These are phyloP conservation scores for Aspergillus steynii DNA, from an alignment of 495 filamentous ascomycete species.

Conservation along the genomic window DNA sequence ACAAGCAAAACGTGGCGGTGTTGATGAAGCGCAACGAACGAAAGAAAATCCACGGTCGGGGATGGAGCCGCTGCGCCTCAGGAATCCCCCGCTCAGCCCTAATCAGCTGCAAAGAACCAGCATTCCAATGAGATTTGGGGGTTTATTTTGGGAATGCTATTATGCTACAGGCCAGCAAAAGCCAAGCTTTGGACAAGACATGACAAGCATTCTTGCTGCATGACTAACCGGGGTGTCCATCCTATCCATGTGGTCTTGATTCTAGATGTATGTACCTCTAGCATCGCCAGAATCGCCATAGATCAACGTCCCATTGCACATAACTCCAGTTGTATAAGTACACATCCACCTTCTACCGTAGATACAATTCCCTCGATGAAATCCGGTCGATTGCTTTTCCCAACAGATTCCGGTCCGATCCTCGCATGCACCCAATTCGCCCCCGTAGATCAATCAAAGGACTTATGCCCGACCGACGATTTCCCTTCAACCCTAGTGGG, in stretches of 20 bases:
- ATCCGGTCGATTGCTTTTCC: background rate
- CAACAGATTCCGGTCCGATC: background rate
- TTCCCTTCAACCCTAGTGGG: background rate
- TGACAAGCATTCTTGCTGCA: background rate
- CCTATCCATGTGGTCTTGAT: background rate
- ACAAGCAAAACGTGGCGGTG: background rate
- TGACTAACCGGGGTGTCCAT: background rate
- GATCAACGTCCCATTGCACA: background rate
- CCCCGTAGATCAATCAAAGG: background rate
- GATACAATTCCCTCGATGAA: background rate
- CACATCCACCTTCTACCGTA: background rate
- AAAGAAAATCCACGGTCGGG: background rate
- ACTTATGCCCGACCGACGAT: background rate
- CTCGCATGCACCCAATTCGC: background rate
- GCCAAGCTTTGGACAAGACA: background rate
- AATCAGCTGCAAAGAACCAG: background rate
- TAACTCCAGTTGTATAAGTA: background rate
- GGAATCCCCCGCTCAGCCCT: background rate
- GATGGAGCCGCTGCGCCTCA: background rate
- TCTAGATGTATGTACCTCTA: background rate
- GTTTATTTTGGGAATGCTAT: no score
- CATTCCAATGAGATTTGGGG: no score
- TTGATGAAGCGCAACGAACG: background rate
- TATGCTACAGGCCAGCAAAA: background rate
- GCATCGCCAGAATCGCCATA: background rate